These are phyloP conservation scores for Moricandia arvensis DNA, from an alignment of 345 rosid species.

Conservation along the genomic window DNA sequence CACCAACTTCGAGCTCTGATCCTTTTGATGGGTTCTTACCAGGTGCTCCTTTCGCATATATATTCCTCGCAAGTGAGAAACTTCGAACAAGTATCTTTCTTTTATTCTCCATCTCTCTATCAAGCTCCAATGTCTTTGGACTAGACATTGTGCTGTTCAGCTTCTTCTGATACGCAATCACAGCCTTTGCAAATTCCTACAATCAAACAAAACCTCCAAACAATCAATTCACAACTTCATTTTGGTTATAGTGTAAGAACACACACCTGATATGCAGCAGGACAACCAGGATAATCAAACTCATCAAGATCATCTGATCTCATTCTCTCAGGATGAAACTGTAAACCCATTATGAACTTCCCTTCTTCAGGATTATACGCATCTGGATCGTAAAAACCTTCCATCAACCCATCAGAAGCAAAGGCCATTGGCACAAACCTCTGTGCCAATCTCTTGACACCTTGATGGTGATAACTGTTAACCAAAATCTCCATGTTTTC, in stretches of 20 bases:
- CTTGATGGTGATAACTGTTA: constrained; percentile 71
- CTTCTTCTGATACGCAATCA: constrained; percentile 77
- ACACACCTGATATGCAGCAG: constrained; percentile 61
- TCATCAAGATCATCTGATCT: constrained; percentile 46
- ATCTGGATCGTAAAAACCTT: constrained; percentile 68
- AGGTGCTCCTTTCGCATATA: constrained; percentile 47
- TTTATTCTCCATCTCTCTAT: constrained; percentile 63
- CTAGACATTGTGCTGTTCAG: constrained; percentile 45
- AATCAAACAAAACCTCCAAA: not conserved
- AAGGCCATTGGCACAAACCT: constrained; percentile 51
- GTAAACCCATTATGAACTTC: constrained; percentile 46
- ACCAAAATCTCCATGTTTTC: constrained; percentile 57
- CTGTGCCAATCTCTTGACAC: constrained; percentile 47
- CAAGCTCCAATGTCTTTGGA: constrained; percentile 46
- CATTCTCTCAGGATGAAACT: constrained; percentile 77
- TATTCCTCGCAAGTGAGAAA: constrained; percentile 69
- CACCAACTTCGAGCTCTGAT: constrained; percentile 63
- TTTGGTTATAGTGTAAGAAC: not conserved
- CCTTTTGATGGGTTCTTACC: constrained; percentile 47
- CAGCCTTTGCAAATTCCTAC: constrained; percentile 88
- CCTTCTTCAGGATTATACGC: constrained; percentile 50
- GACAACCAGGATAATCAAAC: constrained; percentile 63
- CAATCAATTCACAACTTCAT: not conserved
- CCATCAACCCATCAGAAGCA: constrained; percentile 62
- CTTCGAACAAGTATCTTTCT: constrained; percentile 57